These are phyloP conservation scores for Acacia pycnantha DNA, from an alignment of 331 rosid genomes.

Conservation along the genomic window DNA sequence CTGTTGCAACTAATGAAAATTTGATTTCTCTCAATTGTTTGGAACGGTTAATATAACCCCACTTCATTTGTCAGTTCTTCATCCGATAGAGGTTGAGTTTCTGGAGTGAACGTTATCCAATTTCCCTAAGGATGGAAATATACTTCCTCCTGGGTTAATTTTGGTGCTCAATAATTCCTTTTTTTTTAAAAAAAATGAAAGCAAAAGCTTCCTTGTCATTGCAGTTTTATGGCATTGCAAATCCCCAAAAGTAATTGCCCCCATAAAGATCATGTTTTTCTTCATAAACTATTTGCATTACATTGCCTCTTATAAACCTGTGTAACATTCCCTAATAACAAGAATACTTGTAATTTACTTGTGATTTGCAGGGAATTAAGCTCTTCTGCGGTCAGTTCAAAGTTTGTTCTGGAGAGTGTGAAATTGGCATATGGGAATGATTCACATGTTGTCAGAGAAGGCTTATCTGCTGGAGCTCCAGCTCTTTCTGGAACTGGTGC, in stretches of 20 bases:
- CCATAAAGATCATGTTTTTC: neutral
- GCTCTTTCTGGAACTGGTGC: constrained; percentile 69
- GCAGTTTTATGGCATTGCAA: neutral
- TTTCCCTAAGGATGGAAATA: too few relatives aligned
- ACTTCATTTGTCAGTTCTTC: neutral
- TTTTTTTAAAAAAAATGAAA: neutral
- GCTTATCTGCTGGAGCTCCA: constrained; percentile 51
- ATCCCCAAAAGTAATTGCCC: neutral
- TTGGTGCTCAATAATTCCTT: neutral
- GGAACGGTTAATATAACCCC: neutral
- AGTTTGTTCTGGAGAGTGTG: constrained; percentile 57
- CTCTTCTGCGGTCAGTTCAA: constrained; percentile 35
- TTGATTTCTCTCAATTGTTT: neutral
- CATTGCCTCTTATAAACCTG: neutral
- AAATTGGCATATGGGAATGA: constrained; percentile 59
- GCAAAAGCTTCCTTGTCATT: neutral
- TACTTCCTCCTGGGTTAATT: neutral
- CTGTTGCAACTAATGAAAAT: neutral
- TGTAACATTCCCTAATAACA: neutral
- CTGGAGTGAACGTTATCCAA: neutral
- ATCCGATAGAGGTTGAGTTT: neutral
- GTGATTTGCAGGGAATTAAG: constrained; percentile 44
- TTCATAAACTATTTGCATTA: neutral
- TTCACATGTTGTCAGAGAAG: constrained; percentile 41
- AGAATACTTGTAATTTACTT: neutral